These are phyloP conservation scores for Moesziomyces sp. DNA, from an alignment of 1,284 basidiomycete genomes.

Conservation along the genomic window DNA sequence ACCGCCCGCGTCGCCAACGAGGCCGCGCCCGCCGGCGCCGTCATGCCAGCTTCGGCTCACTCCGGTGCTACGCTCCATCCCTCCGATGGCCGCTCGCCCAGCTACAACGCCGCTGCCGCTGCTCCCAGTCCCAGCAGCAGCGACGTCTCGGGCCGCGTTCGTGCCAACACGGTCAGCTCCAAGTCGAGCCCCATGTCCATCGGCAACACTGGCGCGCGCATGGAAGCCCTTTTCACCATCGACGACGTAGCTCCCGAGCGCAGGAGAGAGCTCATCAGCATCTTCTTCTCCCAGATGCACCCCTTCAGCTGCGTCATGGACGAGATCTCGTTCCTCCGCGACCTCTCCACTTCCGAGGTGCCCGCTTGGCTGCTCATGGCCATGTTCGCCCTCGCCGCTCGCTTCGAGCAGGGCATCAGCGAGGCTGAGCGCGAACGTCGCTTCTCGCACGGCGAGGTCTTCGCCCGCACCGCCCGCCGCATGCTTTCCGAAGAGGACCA, in stretches of 20 bases:
- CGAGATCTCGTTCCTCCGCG: slow-evolving; percentile 69
- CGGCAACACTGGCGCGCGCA: slow-evolving; percentile 14
- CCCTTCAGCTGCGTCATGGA: slow-evolving; percentile 70
- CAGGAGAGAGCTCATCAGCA: slow-evolving; percentile 50
- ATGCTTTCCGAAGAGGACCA: slow-evolving; percentile 54
- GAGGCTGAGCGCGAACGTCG: slow-evolving; percentile 40
- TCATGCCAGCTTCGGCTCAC: slow-evolving; percentile 1
- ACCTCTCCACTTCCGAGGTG: slow-evolving; percentile 68
- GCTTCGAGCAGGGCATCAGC: slow-evolving; percentile 64
- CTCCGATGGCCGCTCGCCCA: slow-evolving; percentile 22
- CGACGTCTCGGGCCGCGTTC: slow-evolving; percentile 29
- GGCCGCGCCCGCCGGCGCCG: slow-evolving; percentile 8
- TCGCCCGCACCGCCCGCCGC: slow-evolving; percentile 48
- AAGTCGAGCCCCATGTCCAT: slow-evolving; percentile 35
- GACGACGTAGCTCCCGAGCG: slow-evolving; percentile 41
- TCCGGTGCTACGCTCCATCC: slow-evolving; percentile 24
- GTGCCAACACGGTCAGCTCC: slow-evolving; percentile 39
- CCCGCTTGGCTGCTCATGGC: slow-evolving; percentile 69
- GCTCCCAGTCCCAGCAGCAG: slow-evolving; percentile 27
- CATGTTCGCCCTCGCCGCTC: slow-evolving; percentile 69
- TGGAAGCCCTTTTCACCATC: slow-evolving; percentile 32
- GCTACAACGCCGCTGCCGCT: slow-evolving; percentile 15
- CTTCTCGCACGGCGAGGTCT: slow-evolving; percentile 44
- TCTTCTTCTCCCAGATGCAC: slow-evolving; percentile 69
- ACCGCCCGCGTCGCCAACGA: slow-evolving; percentile 44